These are phyloP conservation scores for Bacterosira constricta DNA, from an alignment of 108 stramenopile genomes.

Conservation along the genomic window DNA sequence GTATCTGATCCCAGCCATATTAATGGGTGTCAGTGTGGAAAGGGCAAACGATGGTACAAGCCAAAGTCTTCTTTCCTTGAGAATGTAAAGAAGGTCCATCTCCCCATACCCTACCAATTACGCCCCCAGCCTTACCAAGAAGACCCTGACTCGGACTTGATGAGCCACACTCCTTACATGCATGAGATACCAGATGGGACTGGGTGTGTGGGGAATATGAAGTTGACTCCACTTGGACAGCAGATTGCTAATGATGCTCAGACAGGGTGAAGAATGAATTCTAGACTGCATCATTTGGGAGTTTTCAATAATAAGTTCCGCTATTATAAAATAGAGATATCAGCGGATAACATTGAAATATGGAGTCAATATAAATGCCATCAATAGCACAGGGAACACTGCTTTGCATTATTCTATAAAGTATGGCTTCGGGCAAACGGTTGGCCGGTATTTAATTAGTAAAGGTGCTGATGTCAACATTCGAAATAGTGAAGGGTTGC, in stretches of 20 bases:
- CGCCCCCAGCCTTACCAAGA: conserved; percentile 61
- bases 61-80: conserved; percentile 16
- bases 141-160: conserved; percentile 54
- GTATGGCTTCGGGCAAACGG: conserved; percentile 41
- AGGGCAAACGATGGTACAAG: conserved; percentile 44
- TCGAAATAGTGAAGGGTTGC: conserved; percentile 26
- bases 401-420: conserved; percentile 55
- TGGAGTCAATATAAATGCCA: conserved; percentile 58
- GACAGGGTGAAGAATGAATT: no score
- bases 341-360: no score
- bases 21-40: conserved; percentile 45
- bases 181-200: conserved; percentile 66
- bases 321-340: no score
- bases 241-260: conserved; percentile 6
- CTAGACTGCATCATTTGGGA: no score
- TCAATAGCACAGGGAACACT: conserved; percentile 53
- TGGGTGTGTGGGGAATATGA: conserved; percentile 67
- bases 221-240: conserved; percentile 58
- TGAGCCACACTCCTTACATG: conserved; percentile 74
- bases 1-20: conserved; percentile 56
- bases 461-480: conserved; percentile 55
- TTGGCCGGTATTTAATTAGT: conserved; percentile 51
- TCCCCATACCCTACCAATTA: conserved; percentile 73
- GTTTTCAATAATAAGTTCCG: no score
- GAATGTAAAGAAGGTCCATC: conserved; percentile 56